These are phyloP conservation scores for Lachancea waltii DNA, from an alignment of 805 yeast genomes.

Conservation along the genomic window DNA sequence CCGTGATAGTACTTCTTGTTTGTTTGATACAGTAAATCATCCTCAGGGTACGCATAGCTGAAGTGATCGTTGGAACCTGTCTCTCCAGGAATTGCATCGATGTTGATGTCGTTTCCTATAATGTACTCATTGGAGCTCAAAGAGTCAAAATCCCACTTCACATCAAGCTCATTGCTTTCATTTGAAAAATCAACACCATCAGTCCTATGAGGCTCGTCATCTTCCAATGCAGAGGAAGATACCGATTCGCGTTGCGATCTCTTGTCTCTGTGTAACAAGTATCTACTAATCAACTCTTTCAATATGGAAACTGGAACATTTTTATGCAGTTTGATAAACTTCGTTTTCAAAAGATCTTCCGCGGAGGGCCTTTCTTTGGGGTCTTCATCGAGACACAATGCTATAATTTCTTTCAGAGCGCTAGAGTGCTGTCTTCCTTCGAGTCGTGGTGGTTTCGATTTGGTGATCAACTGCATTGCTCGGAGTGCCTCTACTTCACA, in stretches of 20 bases:
- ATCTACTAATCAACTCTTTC: conserved; percentile 68
- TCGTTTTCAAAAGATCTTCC: conserved; percentile 71
- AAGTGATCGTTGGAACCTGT: conserved; percentile 21
- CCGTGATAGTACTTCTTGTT: conserved; percentile 24
- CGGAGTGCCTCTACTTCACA: conserved; percentile 91
- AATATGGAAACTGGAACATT: conserved; percentile 52
- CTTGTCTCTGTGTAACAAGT: conserved; percentile 69
- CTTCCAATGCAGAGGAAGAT: conserved; percentile 36
- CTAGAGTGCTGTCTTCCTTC: conserved; percentile 84
- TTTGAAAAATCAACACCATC: conserved; percentile 9
- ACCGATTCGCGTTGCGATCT: conserved; percentile 47
- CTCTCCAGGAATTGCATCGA: conserved; percentile 32
- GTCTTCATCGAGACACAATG: conserved; percentile 87
- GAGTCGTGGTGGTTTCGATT: conserved; percentile 87
- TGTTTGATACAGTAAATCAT: conserved; percentile 25
- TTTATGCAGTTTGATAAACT: conserved; percentile 59
- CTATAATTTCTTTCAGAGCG: conserved; percentile 76
- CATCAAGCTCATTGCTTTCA: conserved; percentile 35
- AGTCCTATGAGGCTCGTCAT: conserved; percentile 36
- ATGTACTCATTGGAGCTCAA: conserved; percentile 67
- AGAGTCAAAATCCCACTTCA: conserved; percentile 89
- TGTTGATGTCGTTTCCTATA: conserved; percentile 58
- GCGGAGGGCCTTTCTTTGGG: conserved; percentile 86
- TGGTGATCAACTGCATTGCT: conserved; percentile 90
- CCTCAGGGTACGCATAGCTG: conserved; percentile 31